A percentile compares a stretch with the other conserved stretches of the same genome.
Conservation (phyloP, 495 filamentous ascomycete genomes). For the Aspergillus mulundensis region DNA sequence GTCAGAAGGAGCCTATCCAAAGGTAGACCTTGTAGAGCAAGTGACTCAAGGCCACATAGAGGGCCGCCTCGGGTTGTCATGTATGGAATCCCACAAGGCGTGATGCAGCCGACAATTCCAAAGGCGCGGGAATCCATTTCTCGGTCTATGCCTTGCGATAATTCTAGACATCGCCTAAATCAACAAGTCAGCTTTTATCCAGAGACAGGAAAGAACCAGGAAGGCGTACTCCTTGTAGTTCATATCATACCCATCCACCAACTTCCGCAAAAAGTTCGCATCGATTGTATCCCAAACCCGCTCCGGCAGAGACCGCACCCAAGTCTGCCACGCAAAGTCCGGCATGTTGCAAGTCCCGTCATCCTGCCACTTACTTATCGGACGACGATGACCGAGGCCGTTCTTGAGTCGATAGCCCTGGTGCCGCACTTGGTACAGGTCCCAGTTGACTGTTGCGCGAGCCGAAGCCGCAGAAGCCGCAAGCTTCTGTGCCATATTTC, state of each 20-base stretch:
- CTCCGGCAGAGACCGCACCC: slow-evolving; percentile 45
- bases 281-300: slow-evolving; percentile 68
- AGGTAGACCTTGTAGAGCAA: slow-evolving; percentile 70
- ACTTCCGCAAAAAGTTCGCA: slow-evolving; percentile 50
- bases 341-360: slow-evolving; percentile 46
- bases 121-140: slow-evolving; percentile 41
- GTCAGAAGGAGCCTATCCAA: slow-evolving; percentile 58
- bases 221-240: slow-evolving; percentile 56
- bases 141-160: slow-evolving; percentile 75
- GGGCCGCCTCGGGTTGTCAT: slow-evolving; percentile 59
- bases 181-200: not conserved
- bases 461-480: not conserved
- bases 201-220: not conserved
- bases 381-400: slow-evolving; percentile 48
- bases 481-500: slow-evolving; percentile 29
- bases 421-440: slow-evolving; percentile 53
- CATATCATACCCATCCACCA: slow-evolving; percentile 49
- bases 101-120: slow-evolving; percentile 68
- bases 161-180: slow-evolving; percentile 53
- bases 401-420: slow-evolving; percentile 41
- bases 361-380: slow-evolving; percentile 55
- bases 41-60: slow-evolving; percentile 61
- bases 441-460: slow-evolving; percentile 46
- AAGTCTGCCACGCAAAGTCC: slow-evolving; percentile 53
- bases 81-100: slow-evolving; percentile 62